Conservation (phyloP, 2,329 filamentous ascomycete species). For the Pseudogymnoascus sp. region DNA sequence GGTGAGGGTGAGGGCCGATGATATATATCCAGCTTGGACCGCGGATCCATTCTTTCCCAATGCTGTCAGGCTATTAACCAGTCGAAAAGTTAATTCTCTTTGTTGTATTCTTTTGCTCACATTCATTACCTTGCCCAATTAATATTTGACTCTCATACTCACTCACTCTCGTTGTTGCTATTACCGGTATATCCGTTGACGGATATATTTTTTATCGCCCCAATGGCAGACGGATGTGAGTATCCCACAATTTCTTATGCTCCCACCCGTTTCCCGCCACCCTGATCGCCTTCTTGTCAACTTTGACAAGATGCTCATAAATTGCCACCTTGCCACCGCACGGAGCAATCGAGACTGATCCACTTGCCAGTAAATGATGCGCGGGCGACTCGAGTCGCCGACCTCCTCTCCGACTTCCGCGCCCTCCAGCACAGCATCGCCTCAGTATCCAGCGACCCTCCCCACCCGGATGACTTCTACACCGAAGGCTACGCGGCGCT, state of each 20-base stretch:
- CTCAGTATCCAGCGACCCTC: conserved; percentile 47
- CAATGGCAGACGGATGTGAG: conserved; percentile 30
- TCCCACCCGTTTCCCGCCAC: conserved; percentile 9
- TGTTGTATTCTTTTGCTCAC: conserved; percentile 8
- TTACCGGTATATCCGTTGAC: conserved; percentile 1
- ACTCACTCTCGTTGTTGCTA: conserved; percentile 8
- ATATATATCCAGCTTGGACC: conserved; percentile 8
- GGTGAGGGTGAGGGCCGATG: conserved; percentile 1
- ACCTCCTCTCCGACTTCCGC: conserved; percentile 55
- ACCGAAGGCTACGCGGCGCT: conserved; percentile 57
- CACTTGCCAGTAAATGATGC: conserved; percentile 49
- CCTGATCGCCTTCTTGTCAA: background rate
- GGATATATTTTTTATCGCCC: conserved; percentile 12
- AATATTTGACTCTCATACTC: conserved; percentile 11
- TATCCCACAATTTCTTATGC: conserved; percentile 11
- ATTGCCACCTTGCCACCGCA: conserved; percentile 7
- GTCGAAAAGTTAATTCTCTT: conserved; percentile 10
- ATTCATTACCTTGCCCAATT: conserved; percentile 18
- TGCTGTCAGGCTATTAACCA: conserved; percentile 6
- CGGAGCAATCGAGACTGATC: conserved; percentile 13
- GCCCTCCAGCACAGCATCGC: conserved; percentile 57
- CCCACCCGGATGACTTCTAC: conserved; percentile 51
- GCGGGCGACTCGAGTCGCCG: conserved; percentile 52
- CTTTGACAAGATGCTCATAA: background rate
- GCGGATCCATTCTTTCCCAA: background rate